Conservation (phyloP, 179 eudicot species). For the Silene vulgaris region DNA sequence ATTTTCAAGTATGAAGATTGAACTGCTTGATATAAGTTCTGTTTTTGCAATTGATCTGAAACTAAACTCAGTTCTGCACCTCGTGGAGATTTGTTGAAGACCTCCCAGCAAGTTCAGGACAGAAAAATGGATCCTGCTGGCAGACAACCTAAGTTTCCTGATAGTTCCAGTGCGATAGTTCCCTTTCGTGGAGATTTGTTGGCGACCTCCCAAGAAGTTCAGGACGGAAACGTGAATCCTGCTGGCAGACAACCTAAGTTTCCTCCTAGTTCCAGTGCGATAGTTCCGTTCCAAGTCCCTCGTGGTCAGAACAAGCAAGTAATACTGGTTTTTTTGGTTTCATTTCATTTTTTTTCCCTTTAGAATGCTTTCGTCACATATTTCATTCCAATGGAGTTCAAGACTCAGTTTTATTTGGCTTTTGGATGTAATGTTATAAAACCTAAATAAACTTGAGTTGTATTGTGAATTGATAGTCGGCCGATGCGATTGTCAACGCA, state of each 20-base stretch:
- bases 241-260: conserved; percentile 23
- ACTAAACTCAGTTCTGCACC: conserved; percentile 30
- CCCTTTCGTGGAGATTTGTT: conserved; percentile 37
- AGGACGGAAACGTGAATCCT: conserved; percentile 20
- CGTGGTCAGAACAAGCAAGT: conserved; percentile 28
- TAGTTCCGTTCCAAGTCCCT: conserved; percentile 16
- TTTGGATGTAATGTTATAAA: too few relatives aligned
- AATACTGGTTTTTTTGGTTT: conserved; percentile 16
- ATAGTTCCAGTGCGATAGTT: conserved; percentile 13
- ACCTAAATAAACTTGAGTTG: too few relatives aligned
- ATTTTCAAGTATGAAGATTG: neutral
- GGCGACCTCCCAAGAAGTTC: conserved; percentile 20
- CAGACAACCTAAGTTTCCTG: conserved; percentile 18
- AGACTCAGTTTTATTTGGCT: too few relatives aligned
- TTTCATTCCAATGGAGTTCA: too few relatives aligned
- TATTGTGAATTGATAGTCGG: neutral
- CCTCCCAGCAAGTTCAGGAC: conserved; percentile 20
- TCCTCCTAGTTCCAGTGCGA: conserved; percentile 10
- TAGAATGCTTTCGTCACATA: neutral
- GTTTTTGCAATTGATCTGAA: conserved; percentile 21
- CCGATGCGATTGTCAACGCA: neutral
- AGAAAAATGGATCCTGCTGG: conserved; percentile 20
- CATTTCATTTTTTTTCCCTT: neutral
- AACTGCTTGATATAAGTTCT: conserved; percentile 9
- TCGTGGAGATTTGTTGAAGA: conserved; percentile 41